Evolutionary conservation across 2,329 filamentous ascomycete species (phyloP).

Genomic region (Polytolypa hystricis): DNA sequence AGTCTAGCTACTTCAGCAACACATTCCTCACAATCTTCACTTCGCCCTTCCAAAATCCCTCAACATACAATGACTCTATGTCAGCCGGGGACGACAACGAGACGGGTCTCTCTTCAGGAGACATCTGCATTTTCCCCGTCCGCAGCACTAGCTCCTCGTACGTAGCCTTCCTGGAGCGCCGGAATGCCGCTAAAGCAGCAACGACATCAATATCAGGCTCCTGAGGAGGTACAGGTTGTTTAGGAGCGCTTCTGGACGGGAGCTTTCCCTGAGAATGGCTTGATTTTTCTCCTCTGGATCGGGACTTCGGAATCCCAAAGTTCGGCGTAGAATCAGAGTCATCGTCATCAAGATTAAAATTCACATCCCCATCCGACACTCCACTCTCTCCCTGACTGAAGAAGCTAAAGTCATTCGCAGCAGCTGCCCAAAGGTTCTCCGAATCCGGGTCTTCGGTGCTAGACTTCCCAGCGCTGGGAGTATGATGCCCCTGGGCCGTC

Average conservation of each 20-base stretch:
- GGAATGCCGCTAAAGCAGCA: conserved; percentile 42
- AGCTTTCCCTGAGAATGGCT: not conserved
- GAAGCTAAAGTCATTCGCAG: conserved; percentile 50
- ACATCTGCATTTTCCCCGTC: conserved; percentile 12
- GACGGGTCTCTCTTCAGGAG: conserved; percentile 12
- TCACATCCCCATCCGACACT: conserved; percentile 34
- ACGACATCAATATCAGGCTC: conserved; percentile 39
- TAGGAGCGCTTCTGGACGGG: not conserved
- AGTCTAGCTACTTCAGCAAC: too few relatives aligned
- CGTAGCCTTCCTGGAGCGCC: conserved; percentile 41
- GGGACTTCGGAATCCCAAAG: not conserved
- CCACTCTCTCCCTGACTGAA: conserved; percentile 48
- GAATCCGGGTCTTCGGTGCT: conserved; percentile 49
- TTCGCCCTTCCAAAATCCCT: conserved; percentile 50
- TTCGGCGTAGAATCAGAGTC: not conserved
- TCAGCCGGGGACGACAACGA: conserved; percentile 5
- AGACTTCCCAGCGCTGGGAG: conserved; percentile 38
- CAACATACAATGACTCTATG: conserved; percentile 32
- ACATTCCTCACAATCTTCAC: conserved; percentile 46
- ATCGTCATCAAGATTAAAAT: not conserved
- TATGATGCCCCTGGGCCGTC: conserved; percentile 35
- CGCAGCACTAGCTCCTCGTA: conserved; percentile 30
- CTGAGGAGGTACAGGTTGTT: not conserved
- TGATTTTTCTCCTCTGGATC: not conserved
- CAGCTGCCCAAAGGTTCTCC: conserved; percentile 49